A percentile compares a stretch with the other conserved stretches of the same genome.
phyloP scores from a whole-genome alignment of 345 rosid species.

The Lenwebbia sp. region DNA sequence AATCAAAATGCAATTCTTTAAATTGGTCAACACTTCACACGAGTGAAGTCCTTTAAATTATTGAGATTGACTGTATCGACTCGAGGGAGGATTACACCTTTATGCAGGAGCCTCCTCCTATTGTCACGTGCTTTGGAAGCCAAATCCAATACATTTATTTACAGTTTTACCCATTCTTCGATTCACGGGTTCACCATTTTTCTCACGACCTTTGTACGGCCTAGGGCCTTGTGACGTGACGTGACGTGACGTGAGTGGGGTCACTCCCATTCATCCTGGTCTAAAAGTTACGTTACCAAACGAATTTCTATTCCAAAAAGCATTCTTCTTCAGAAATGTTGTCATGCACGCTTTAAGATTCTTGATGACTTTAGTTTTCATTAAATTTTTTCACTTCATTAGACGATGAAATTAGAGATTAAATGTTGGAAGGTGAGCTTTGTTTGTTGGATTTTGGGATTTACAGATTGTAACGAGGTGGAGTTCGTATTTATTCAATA shows the following conservation, averaged over 20 bases:
- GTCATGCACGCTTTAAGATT: neutral
- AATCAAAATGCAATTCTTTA: neutral
- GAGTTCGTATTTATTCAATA: neutral
- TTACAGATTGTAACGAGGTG: neutral
- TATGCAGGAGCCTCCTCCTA: neutral
- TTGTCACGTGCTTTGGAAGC: neutral
- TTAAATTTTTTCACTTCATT: neutral
- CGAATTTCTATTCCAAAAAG: too few species aligned
- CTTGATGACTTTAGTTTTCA: neutral
- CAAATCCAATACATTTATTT: neutral
- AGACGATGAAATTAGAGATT: neutral
- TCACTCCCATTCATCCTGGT: neutral
- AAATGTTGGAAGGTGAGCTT: neutral
- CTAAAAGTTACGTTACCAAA: too few species aligned
- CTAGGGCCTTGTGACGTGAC: neutral
- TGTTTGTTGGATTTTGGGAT: neutral
- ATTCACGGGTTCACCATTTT: neutral
- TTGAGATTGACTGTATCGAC: neutral
- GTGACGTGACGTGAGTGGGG: neutral
- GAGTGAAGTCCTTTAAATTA: neutral
- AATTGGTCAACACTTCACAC: neutral
- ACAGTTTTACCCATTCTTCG: neutral
- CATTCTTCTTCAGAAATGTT: too few species aligned
- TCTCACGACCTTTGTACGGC: neutral
- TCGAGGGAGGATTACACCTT: neutral